Conservation (phyloP, 73 alveolate genomes). For the Tetrahymena elliotti region DNA sequence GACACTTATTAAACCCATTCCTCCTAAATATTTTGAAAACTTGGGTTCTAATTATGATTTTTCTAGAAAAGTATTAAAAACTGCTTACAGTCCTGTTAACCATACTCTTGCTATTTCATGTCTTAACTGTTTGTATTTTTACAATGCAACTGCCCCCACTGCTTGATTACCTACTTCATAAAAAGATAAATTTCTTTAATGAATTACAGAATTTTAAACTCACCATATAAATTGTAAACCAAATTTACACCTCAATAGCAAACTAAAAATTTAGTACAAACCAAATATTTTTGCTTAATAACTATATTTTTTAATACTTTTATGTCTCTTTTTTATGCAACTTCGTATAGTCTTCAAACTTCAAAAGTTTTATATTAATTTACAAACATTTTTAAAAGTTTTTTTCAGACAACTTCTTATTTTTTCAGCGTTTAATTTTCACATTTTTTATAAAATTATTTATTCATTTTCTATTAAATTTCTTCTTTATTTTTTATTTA, state of each 20-base stretch:
- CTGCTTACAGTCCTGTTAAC: conserved; percentile 5
- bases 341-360: background rate
- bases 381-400: too few relatives aligned
- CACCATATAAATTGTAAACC: background rate
- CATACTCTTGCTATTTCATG: conserved; percentile 31
- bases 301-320: too few relatives aligned
- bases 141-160: conserved; percentile 15
- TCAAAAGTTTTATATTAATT: background rate
- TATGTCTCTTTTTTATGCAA: background rate
- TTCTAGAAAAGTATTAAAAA: conserved; percentile 23
- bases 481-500: too few relatives aligned
- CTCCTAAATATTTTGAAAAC: conserved; percentile 44
- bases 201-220: background rate
- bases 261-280: too few relatives aligned
- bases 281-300: background rate
- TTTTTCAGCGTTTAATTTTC: too few relatives aligned
- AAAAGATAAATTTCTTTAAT: background rate
- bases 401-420: too few relatives aligned
- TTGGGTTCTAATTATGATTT: conserved; percentile 36
- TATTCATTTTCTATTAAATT: too few relatives aligned
- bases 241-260: background rate
- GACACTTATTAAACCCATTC: conserved; percentile 20
- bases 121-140: conserved; percentile 38
- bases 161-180: background rate
- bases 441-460: too few relatives aligned